These are phyloP conservation scores for Penicillium angulare DNA, from an alignment of 495 filamentous ascomycete genomes.

Conservation along the genomic window DNA sequence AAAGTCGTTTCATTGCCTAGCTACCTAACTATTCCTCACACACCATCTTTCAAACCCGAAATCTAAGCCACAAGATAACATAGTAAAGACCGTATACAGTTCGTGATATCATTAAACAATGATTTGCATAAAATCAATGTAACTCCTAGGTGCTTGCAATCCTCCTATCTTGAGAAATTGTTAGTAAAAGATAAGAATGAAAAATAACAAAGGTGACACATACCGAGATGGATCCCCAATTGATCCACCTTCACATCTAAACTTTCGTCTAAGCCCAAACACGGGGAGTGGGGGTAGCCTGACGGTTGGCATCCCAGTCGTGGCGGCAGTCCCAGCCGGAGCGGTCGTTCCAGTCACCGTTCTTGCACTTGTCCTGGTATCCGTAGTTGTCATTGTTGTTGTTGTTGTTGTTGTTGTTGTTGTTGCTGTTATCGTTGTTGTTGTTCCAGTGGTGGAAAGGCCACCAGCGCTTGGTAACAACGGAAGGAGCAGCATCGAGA, in stretches of 20 bases:
- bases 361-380: slow-evolving; percentile 13
- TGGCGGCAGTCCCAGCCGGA: slow-evolving; percentile 10
- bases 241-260: neutral
- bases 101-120: slow-evolving; percentile 22
- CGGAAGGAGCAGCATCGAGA: neutral
- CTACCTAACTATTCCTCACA: too few species aligned
- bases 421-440: slow-evolving; percentile 3
- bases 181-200: neutral
- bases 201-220: too few species aligned
- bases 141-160: neutral
- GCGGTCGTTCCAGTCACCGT: slow-evolving; percentile 6
- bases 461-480: neutral
- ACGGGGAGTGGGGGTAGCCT: slow-evolving; percentile 10
- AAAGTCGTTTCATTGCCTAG: slow-evolving; percentile 6
- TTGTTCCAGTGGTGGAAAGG: neutral
- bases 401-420: slow-evolving; percentile 5
- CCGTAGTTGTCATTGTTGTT: slow-evolving; percentile 8
- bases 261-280: slow-evolving; percentile 4
- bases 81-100: slow-evolving; percentile 28
- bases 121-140: slow-evolving; percentile 10
- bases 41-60: too few species aligned
- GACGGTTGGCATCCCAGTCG: slow-evolving; percentile 11
- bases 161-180: neutral
- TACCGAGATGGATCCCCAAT: slow-evolving; percentile 1
- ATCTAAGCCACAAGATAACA: slow-evolving; percentile 6